Evolutionary conservation across 2,329 filamentous ascomycete species (phyloP).

Genomic region (Calonectria henricotiae): DNA sequence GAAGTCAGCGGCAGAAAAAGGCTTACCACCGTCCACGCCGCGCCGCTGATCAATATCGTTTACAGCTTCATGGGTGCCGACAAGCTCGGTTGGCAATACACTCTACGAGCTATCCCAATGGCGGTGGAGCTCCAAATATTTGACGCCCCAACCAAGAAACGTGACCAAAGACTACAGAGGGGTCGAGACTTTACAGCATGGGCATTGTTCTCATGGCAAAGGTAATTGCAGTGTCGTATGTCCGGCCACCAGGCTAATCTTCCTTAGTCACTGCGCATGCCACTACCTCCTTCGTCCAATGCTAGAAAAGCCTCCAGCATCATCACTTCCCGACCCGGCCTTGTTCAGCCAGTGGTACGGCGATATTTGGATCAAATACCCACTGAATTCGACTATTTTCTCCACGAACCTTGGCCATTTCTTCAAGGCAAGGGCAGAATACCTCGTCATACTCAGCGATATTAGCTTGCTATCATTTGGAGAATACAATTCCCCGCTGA

Average conservation of each 20-base stretch:
- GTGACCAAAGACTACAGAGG: background rate
- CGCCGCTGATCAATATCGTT: background rate
- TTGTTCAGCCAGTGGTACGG: conserved; percentile 6
- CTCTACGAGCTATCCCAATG: background rate
- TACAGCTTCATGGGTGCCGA: background rate
- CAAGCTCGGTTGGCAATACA: conserved; percentile 12
- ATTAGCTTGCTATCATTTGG: background rate
- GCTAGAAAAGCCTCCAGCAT: background rate
- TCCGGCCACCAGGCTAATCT: background rate
- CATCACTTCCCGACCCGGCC: conserved; percentile 1
- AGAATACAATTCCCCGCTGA: too few species aligned
- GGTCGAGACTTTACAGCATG: conserved; percentile 12
- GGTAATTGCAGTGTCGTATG: background rate
- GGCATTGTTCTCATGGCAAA: conserved; percentile 9
- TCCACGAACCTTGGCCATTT: background rate
- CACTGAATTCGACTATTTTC: background rate
- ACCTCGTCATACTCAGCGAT: background rate
- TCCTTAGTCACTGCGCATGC: background rate
- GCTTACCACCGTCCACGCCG: background rate
- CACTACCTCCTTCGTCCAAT: background rate
- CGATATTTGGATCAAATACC: background rate
- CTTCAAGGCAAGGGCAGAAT: background rate
- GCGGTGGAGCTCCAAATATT: background rate
- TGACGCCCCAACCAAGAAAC: background rate
- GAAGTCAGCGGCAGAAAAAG: background rate